Percentiles rank a stretch among this genome's conserved stretches.
These are phyloP conservation scores for Xylariaceae sp. DNA, from an alignment of 2,329 filamentous ascomycete species.

Conservation along the genomic window DNA sequence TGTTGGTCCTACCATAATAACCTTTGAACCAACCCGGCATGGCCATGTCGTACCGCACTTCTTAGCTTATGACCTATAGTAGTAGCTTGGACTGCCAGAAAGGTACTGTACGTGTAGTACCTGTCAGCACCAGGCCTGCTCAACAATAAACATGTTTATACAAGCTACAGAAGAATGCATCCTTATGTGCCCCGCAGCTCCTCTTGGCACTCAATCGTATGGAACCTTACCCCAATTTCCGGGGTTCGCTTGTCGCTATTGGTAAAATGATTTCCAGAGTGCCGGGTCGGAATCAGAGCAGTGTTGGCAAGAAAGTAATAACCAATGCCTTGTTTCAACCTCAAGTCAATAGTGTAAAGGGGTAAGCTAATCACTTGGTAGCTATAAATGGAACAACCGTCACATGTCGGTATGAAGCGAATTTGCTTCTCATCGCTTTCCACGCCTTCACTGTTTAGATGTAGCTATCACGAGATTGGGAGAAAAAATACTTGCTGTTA, in stretches of 20 bases:
- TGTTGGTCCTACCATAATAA: no score
- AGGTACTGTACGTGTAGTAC: no score
- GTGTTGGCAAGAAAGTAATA: background rate
- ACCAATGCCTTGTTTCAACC: background rate
- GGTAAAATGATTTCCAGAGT: conserved; percentile 22
- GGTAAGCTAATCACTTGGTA: background rate
- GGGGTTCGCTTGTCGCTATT: conserved; percentile 28
- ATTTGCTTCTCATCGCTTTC: background rate
- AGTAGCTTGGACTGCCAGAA: no score
- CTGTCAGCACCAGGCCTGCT: background rate
- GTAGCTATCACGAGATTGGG: background rate
- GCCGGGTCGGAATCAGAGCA: conserved; percentile 11
- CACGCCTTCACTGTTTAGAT: background rate
- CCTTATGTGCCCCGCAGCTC: conserved; percentile 20
- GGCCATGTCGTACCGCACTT: no score
- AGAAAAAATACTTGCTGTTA: background rate
- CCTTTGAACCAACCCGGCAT: no score
- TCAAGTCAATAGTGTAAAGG: background rate
- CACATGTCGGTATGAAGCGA: background rate
- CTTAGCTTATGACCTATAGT: no score
- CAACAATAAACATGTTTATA: background rate
- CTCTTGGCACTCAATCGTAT: conserved; percentile 21
- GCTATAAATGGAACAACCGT: background rate
- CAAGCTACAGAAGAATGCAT: conserved; percentile 1
- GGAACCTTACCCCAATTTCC: conserved; percentile 15